Percentiles rank a stretch among this genome's conserved stretches.
phyloP scores from a whole-genome alignment of 1,284 basidiomycete genomes.

The Ustilago crameri region DNA sequence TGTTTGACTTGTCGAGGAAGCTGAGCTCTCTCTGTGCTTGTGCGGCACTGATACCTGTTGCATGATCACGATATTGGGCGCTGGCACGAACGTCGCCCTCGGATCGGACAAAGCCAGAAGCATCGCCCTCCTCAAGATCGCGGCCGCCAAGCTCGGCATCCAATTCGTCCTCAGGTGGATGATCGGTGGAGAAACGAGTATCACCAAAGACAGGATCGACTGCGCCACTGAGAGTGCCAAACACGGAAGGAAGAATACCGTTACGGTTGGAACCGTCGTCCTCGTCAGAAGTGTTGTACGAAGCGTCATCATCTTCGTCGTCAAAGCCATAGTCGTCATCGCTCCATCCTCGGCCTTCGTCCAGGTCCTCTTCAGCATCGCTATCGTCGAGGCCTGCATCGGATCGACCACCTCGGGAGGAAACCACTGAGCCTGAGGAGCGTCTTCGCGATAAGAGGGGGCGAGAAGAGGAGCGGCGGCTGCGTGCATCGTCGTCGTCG shows the following conservation, averaged over 20 bases:
- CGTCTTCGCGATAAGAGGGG: conserved; percentile 50
- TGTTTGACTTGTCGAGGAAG: conserved; percentile 63
- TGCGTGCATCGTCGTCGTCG: conserved; percentile 48
- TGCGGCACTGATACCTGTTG: conserved; percentile 3
- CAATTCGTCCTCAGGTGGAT: conserved; percentile 56
- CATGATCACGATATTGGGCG: conserved; percentile 6
- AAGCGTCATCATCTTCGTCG: conserved; percentile 41
- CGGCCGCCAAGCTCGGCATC: conserved; percentile 56
- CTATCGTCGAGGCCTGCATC: conserved; percentile 39
- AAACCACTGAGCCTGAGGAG: conserved; percentile 40
- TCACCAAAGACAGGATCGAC: conserved; percentile 66
- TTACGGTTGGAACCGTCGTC: conserved; percentile 48
- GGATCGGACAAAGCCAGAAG: conserved; percentile 44
- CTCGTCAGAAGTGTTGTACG: conserved; percentile 54
- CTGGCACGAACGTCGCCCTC: conserved; percentile 27
- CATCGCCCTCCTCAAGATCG: conserved; percentile 34
- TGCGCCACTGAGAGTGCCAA: conserved; percentile 58
- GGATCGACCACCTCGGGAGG: conserved; percentile 32
- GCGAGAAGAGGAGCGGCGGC: conserved; percentile 44
- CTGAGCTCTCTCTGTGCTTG: conserved; percentile 34
- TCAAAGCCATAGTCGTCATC: conserved; percentile 57
- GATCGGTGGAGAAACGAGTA: conserved; percentile 52
- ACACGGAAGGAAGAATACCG: conserved; percentile 61
- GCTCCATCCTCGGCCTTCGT: conserved; percentile 41
- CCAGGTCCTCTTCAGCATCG: conserved; percentile 37